Evolutionary conservation across 1,284 basidiomycete species (phyloP).

Genomic region (Melampsora americana): DNA sequence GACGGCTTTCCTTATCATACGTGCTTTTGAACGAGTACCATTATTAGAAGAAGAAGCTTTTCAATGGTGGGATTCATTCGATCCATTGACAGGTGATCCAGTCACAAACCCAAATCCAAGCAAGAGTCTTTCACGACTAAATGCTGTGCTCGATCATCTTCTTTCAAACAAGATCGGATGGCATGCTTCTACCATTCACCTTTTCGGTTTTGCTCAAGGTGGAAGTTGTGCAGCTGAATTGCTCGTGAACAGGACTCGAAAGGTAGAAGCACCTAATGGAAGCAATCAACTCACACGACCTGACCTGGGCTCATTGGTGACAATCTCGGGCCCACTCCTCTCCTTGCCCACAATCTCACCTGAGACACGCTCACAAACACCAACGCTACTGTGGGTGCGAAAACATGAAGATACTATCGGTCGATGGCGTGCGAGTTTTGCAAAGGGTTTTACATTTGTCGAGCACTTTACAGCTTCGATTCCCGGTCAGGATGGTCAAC

Average conservation of each 20-base stretch:
- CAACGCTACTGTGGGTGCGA: constrained; percentile 44
- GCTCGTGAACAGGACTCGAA: constrained; percentile 60
- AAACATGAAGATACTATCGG: constrained; percentile 21
- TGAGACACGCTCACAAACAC: constrained; percentile 63
- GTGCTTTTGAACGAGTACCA: constrained; percentile 77
- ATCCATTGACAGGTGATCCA: constrained; percentile 67
- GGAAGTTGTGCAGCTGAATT: constrained; percentile 74
- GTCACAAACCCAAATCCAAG: constrained; percentile 70
- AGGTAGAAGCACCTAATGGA: background rate
- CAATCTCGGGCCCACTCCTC: constrained; percentile 68
- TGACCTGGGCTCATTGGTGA: constrained; percentile 65
- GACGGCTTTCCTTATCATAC: constrained; percentile 74
- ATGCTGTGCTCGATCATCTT: constrained; percentile 63
- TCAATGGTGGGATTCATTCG: constrained; percentile 85
- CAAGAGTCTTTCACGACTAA: constrained; percentile 62
- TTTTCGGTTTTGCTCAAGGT: constrained; percentile 87
- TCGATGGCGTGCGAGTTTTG: constrained; percentile 10
- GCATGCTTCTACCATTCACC: constrained; percentile 67
- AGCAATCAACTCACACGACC: background rate
- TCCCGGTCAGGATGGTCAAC: constrained; percentile 11
- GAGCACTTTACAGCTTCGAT: constrained; percentile 5
- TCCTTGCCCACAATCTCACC: constrained; percentile 66
- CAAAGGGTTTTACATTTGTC: constrained; percentile 21
- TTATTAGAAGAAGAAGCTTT: constrained; percentile 71
- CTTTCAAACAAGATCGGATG: constrained; percentile 62